Base-by-base conservation (phyloP, 1,139 yeast species). In the Nakaseomyces sp. region DNA sequence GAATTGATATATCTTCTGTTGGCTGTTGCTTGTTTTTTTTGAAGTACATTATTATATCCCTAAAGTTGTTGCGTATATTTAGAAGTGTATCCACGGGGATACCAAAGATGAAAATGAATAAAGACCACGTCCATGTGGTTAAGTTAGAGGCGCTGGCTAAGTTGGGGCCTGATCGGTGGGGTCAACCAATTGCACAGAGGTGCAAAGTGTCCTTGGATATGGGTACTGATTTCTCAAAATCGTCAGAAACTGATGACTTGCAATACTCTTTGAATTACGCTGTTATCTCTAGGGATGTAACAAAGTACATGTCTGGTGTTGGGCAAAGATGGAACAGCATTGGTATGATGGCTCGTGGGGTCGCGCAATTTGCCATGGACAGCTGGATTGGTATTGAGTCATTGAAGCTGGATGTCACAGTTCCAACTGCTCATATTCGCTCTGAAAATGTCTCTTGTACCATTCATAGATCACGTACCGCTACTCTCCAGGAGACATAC, bases 261-360 rank as follows among this genome's bases (percentile, higher is more conserved):
- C 76, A 77, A 47, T 79, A 83, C 58, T 83, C 95, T 5, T 73
- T 89, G 51, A 89, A 88, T 63, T 89, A 89, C 64, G 96, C 95
- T 1, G 89, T 80, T 10, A 74, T 89, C 12, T 77, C 89, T 3
- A 69, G 87, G 43, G 76, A 78, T 41, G 54, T 44, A 20, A 49
- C 46, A 32, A 52, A 43, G 45, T 52, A 47, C 35, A 51, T 56
- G 6, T 40, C 48, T 3, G 30, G 45, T 1, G 45, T 42, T 30
- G 42, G 40, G 8, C 61, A 63, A 42, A 76, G 63, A 44, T 82
- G 70, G 70, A 70, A 66, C 56, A 72, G 76, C 1, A 58, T 79
- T 41, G 73, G 72, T 18, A 73, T 72, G 22, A 70, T 86, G n/a
- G 87, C 83, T 1, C 74, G 72, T 46, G 63, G 68, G 2, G 71